These are phyloP conservation scores for Leccinum barrowsii DNA, from an alignment of 768 basidiomycete species.

Conservation along the genomic window DNA sequence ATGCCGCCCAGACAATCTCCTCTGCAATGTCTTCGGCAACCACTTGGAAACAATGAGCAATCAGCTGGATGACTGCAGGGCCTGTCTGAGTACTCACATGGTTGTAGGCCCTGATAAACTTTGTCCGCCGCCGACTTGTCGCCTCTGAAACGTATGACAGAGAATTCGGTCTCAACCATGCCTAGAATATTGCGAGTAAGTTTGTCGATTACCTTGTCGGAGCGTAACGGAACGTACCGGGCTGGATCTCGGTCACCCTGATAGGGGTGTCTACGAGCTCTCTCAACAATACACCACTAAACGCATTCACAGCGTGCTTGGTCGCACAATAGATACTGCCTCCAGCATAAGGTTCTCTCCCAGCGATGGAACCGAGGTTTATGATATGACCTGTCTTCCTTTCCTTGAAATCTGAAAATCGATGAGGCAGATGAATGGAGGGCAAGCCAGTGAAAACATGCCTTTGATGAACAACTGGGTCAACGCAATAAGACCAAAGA, in stretches of 20 bases:
- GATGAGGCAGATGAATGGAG: slow-evolving; percentile 8
- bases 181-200: slow-evolving; percentile 36
- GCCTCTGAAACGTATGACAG: slow-evolving; percentile 84
- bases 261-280: slow-evolving; percentile 93
- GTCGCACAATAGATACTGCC: slow-evolving; percentile 94
- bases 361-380: slow-evolving; percentile 93
- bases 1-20: slow-evolving; percentile 96
- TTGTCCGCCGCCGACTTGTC: slow-evolving; percentile 78
- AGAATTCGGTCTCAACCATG: slow-evolving; percentile 93
- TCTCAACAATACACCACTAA: slow-evolving; percentile 74
- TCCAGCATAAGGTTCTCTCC: slow-evolving; percentile 82
- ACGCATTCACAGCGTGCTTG: slow-evolving; percentile 82
- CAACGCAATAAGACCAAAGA: slow-evolving; percentile 79
- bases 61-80: background rate
- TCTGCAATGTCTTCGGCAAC: slow-evolving; percentile 88
- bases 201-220: slow-evolving; percentile 2
- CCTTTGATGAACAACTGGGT: slow-evolving; percentile 73
- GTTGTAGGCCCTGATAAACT: slow-evolving; percentile 87
- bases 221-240: slow-evolving; percentile 47
- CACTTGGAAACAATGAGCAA: slow-evolving; percentile 43
- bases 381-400: slow-evolving; percentile 85
- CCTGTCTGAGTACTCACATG: slow-evolving; percentile 50
- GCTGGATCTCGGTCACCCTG: slow-evolving; percentile 91
- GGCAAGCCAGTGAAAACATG: slow-evolving; percentile 8
- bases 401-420: slow-evolving; percentile 64